Base-by-base conservation (phyloP, 352 stramenopile genomes). In the Globisporangium sylvaticum region DNA sequence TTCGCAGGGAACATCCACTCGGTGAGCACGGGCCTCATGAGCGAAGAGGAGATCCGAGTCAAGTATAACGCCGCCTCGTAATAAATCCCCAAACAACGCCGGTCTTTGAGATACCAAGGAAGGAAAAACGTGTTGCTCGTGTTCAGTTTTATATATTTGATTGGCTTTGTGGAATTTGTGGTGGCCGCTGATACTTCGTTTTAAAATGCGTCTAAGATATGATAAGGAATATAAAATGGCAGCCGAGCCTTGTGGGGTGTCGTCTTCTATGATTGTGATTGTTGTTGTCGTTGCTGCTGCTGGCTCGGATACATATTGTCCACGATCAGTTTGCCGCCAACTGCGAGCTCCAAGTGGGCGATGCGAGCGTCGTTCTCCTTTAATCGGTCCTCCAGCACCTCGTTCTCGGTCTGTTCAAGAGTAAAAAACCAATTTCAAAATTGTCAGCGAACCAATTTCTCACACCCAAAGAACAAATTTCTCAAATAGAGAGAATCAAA, bases 1-100 rank as follows among this genome's bases (percentile, higher is more conserved):
- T 98, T 98, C 71, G 92, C 91, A 67, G 91, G 92, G 27, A 98
- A 95, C 72, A 95, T 96, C 66, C 79, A 84, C 71, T 80, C 78
- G 58, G 80, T 98, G 67, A 92, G 85, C 64, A 76, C 75, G 59
- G 93, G 93, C 1, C 90, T 98, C 57, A 79, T 98, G 69, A 78
- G 81, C 64, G 95, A 98, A 80, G 94, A 98, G 63, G 90, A 98
- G 61, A 95, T 98, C 67, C 90, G 93, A 80, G 95, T 98, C 70
- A 98, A 98, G 83, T 98, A 98, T 84, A 89, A 87, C 65, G 73
- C 77, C 54, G 73, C 80, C 53, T 87, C 83, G 80, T 89, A 88
- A 89, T 78, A 81, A 77, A 83, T 66, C 39, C 39, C 39, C 63
- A 74, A 56, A 39, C 63, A 57, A 71, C 70, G 56, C 58, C 56